Conservation (phyloP, 257 asterid genomes). For the Nicotiana noctiflora region DNA sequence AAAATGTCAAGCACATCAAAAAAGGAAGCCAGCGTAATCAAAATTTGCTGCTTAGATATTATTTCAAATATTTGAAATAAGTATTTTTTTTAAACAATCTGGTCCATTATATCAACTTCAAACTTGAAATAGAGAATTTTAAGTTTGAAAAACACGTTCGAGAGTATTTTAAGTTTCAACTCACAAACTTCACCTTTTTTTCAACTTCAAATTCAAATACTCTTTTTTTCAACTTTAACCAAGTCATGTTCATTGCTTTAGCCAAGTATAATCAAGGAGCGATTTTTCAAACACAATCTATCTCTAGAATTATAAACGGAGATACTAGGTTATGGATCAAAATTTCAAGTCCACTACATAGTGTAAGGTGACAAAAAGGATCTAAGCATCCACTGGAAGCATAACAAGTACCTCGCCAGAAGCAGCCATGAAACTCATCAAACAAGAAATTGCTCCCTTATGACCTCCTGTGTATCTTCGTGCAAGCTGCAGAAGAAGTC, state of each 20-base stretch:
- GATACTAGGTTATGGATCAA: not conserved
- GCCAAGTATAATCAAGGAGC: not conserved
- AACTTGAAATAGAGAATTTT: too few species aligned
- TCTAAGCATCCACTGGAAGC: slow-evolving; percentile 7
- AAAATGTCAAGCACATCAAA: not conserved
- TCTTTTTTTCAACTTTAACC: not conserved
- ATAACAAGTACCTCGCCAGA: slow-evolving; percentile 73
- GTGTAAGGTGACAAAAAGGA: not conserved
- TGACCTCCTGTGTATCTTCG: slow-evolving; percentile 97
- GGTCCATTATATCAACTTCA: too few species aligned
- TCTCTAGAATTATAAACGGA: not conserved
- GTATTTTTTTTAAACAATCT: too few species aligned
- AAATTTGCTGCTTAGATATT: not conserved
- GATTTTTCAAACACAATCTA: not conserved
- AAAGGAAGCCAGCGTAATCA: not conserved
- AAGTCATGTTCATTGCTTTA: not conserved
- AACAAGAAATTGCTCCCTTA: slow-evolving; percentile 84
- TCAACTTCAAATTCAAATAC: not conserved
- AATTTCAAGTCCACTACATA: not conserved
- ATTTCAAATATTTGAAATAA: too few species aligned
- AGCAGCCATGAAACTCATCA: slow-evolving; percentile 87
- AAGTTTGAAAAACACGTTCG: too few species aligned
- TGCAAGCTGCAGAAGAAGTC: slow-evolving; percentile 54
- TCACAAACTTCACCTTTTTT: too few species aligned
- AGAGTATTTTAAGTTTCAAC: too few species aligned